Evolutionary conservation across 805 yeast species (phyloP), one percentile per base, ranked within the genome.

Genomic region (Zygotorulaspora florentina): DNA sequence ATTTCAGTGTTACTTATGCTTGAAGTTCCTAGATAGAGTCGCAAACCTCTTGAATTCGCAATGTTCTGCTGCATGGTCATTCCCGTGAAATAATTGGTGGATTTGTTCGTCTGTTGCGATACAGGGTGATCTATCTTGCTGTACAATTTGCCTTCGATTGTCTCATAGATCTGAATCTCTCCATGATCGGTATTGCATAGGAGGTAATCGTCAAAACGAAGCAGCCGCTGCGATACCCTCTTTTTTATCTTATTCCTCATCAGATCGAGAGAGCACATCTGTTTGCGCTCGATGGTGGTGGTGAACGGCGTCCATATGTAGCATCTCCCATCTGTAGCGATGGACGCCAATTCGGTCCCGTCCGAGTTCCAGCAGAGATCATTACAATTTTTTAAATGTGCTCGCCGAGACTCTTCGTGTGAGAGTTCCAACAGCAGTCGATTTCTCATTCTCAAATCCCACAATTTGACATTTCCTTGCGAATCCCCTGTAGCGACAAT

Each of bases 281-380:
- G 56, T 2, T 27, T 35, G 20, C 42, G 43, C 15, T 43, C 29
- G n/a, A 33, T 38, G 20, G 38, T 34, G 25, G 44, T 42, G 18
- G 50, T 49, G 39, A 55, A 58, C 2, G 64, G 63, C 2, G 53
- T 44, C 97, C 97, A 90, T 1, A 84, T 79, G 15, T 88, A 68
- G 8, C 87, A 74, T 55, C 80, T 84, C 43, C 89, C 96, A 62
- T 90, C 97, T 42, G 79, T 75, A 0, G 95, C 96, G 0, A 84
- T 70, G 1, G 88, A 78, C 15, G 81, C 67, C 28, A 91, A 58
- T 35, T 74, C 70, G 30, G 73, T 70, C 0, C 96, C 96, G 13
- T 64, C 55, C 8, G 77, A 81, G 47, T 77, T 77, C 93, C 96
- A 90, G 12, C 73, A 66, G 3, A 90, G 57, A 0, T 95, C 95